Percentiles rank a stretch among this genome's conserved stretches.
phyloP scores from a whole-genome alignment of 192 early-diverging fungal genomes.

The Hyaloraphidium curvatum region DNA sequence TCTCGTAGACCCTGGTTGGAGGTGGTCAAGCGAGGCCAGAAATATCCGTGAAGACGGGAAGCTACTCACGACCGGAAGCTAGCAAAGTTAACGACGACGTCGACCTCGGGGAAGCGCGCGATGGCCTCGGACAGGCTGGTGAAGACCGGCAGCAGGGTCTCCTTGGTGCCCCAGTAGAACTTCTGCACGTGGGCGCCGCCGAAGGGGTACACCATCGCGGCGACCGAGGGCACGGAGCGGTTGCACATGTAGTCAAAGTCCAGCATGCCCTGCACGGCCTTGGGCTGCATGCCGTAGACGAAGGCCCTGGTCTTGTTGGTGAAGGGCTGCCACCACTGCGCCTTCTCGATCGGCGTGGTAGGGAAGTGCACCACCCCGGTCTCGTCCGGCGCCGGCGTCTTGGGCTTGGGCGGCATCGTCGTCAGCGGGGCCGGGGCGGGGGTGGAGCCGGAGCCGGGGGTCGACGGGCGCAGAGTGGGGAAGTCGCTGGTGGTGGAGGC shows the following conservation, averaged over 20 bases:
- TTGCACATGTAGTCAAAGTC: slow-evolving; percentile 99
- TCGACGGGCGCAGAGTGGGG: too few relatives aligned
- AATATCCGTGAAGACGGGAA: too few relatives aligned
- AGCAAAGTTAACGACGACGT: slow-evolving; percentile 95
- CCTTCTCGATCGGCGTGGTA: slow-evolving; percentile 4
- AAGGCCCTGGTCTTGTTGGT: slow-evolving; percentile 68
- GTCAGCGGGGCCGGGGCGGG: slow-evolving; percentile 4
- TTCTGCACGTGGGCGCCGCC: slow-evolving; percentile 97
- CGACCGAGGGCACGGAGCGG: slow-evolving; percentile 73
- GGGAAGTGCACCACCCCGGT: not conserved
- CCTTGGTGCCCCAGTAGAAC: slow-evolving; percentile 99
- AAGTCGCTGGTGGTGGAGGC: slow-evolving; percentile 24
- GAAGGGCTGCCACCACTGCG: slow-evolving; percentile 33
- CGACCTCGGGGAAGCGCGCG: slow-evolving; percentile 72
- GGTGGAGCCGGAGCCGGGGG: not conserved
- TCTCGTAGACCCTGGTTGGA: slow-evolving; percentile 35
- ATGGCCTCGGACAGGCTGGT: slow-evolving; percentile 68
- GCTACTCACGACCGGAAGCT: slow-evolving; percentile 90
- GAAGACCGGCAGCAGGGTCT: slow-evolving; percentile 88
- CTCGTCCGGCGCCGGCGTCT: slow-evolving; percentile 17
- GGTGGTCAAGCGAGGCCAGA: too few relatives aligned
- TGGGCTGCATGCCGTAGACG: slow-evolving; percentile 97
- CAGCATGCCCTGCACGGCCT: slow-evolving; percentile 97
- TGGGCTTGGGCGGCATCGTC: slow-evolving; percentile 17
- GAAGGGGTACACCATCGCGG: slow-evolving; percentile 98